Percentiles rank a stretch among this genome's conserved stretches.
Evolutionary conservation across 2,329 filamentous ascomycete species (phyloP).

Genomic region (Stagonosporopsis tanaceti): DNA sequence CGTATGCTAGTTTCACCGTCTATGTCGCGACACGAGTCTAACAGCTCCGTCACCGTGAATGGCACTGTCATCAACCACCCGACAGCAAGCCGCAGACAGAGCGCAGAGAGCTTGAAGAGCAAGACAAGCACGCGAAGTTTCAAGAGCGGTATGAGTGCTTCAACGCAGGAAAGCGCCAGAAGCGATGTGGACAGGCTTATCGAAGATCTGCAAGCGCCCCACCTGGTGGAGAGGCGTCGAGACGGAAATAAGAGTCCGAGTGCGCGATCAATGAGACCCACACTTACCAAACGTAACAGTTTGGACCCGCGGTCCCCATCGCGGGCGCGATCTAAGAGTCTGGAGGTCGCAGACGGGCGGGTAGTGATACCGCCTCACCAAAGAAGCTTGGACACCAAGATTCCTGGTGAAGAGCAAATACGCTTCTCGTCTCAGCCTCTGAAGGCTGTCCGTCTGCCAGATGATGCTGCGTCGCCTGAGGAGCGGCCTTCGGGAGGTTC

Average conservation of each 20-base stretch:
- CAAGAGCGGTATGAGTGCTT: conserved; percentile 54
- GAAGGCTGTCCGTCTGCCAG: conserved; percentile 57
- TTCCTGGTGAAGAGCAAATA: conserved; percentile 51
- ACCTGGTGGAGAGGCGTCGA: conserved; percentile 37
- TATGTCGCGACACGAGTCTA: conserved; percentile 35
- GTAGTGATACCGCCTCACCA: conserved; percentile 36
- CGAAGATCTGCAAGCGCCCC: conserved; percentile 72
- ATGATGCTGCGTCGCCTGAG: conserved; percentile 43
- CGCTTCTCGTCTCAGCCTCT: conserved; percentile 53
- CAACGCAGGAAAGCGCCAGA: conserved; percentile 54
- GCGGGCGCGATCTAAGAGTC: conserved; percentile 35
- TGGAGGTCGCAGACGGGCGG: conserved; percentile 29
- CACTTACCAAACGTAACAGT: conserved; percentile 40
- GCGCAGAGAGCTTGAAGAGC: conserved; percentile 59
- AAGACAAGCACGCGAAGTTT: conserved; percentile 58
- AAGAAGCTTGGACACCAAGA: conserved; percentile 54
- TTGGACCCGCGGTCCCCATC: conserved; percentile 21
- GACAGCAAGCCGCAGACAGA: conserved; percentile 31
- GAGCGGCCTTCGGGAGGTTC: conserved; percentile 26
- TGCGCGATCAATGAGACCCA: conserved; percentile 33
- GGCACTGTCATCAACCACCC: conserved; percentile 13
- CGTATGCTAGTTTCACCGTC: conserved; percentile 65
- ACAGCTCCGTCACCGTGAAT: conserved; percentile 11
- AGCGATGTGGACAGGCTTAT: conserved; percentile 76
- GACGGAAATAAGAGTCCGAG: conserved; percentile 28